A percentile compares a stretch with the other conserved stretches of the same genome.
phyloP scores from a whole-genome alignment of 2,329 filamentous ascomycete genomes.

The Fusarium burgessii region DNA sequence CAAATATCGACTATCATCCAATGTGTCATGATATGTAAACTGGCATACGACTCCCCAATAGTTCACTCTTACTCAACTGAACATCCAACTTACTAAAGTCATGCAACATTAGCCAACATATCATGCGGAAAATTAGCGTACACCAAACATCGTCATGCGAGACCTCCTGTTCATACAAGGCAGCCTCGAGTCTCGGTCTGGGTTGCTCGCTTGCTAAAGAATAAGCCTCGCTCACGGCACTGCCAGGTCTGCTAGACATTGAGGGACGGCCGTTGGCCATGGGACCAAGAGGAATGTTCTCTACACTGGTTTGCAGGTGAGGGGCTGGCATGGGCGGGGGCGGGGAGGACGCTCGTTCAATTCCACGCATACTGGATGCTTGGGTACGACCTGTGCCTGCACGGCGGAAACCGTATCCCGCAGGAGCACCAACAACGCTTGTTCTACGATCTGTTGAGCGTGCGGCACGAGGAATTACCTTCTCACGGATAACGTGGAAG shows the following conservation, averaged over 20 bases:
- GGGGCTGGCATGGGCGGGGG: slow-evolving; percentile 20
- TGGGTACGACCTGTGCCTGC: slow-evolving; percentile 40
- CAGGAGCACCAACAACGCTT: slow-evolving; percentile 42
- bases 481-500: slow-evolving; percentile 58
- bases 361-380: slow-evolving; percentile 39
- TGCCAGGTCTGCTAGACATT: slow-evolving; percentile 22
- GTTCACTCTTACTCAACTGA: slow-evolving; percentile 65
- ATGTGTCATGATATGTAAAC: slow-evolving; percentile 61
- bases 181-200: slow-evolving; percentile 5
- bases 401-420: slow-evolving; percentile 39
- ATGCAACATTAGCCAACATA: slow-evolving; percentile 69
- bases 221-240: slow-evolving; percentile 27
- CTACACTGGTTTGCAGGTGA: slow-evolving; percentile 18
- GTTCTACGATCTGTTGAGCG: slow-evolving; percentile 45
- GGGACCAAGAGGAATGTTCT: slow-evolving; percentile 21
- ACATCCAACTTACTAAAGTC: slow-evolving; percentile 67
- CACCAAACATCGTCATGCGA: slow-evolving; percentile 64
- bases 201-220: slow-evolving; percentile 19
- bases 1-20: neutral
- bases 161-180: slow-evolving; percentile 43
- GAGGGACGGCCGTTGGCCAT: slow-evolving; percentile 18
- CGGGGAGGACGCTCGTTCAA: slow-evolving; percentile 20
- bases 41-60: slow-evolving; percentile 66
- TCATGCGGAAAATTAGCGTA: slow-evolving; percentile 67
- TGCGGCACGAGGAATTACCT: slow-evolving; percentile 54